Percentiles rank a stretch among this genome's conserved stretches.
phyloP scores from a whole-genome alignment of 1,284 basidiomycete genomes.

The Rhodotorula sp. region DNA sequence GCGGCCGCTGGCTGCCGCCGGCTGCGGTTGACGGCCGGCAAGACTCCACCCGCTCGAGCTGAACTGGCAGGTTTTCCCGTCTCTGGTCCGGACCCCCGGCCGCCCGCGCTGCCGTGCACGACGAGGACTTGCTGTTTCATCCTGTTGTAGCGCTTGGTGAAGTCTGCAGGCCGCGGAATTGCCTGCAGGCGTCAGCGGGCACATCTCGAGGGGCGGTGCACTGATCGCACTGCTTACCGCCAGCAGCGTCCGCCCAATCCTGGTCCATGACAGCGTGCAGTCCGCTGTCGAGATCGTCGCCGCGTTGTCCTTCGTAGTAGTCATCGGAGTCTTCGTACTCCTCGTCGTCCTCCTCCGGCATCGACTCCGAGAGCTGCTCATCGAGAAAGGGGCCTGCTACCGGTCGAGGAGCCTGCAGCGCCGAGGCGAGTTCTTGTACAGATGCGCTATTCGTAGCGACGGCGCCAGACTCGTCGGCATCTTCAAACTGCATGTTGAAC shows the following conservation, averaged over 20 bases:
- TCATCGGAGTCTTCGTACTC: conserved; percentile 51
- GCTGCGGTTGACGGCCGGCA: conserved; percentile 73
- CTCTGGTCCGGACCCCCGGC: too few relatives aligned
- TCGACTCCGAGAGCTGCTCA: conserved; percentile 9
- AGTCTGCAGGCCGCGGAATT: conserved; percentile 59
- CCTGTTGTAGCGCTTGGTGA: conserved; percentile 95
- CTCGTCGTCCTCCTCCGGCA: conserved; percentile 23
- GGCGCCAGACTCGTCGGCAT: conserved; percentile 20
- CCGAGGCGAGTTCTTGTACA: neutral
- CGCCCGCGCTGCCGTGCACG: conserved; percentile 6
- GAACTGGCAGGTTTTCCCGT: conserved; percentile 41
- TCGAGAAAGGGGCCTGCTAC: conserved; percentile 6
- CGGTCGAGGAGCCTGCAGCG: neutral
- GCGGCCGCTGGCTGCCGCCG: conserved; percentile 43
- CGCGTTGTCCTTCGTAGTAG: conserved; percentile 50
- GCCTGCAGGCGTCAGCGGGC: neutral
- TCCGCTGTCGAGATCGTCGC: conserved; percentile 25
- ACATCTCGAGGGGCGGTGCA: too few relatives aligned
- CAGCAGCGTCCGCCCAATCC: conserved; percentile 83
- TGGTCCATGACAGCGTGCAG: conserved; percentile 59
- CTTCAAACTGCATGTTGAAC: conserved; percentile 25
- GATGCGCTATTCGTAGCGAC: neutral
- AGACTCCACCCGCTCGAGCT: conserved; percentile 36
- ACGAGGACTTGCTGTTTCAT: conserved; percentile 66
- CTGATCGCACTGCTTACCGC: conserved; percentile 56